Conservation (phyloP, 1,139 yeast genomes). For the Zygosaccharomyces sapae region DNA sequence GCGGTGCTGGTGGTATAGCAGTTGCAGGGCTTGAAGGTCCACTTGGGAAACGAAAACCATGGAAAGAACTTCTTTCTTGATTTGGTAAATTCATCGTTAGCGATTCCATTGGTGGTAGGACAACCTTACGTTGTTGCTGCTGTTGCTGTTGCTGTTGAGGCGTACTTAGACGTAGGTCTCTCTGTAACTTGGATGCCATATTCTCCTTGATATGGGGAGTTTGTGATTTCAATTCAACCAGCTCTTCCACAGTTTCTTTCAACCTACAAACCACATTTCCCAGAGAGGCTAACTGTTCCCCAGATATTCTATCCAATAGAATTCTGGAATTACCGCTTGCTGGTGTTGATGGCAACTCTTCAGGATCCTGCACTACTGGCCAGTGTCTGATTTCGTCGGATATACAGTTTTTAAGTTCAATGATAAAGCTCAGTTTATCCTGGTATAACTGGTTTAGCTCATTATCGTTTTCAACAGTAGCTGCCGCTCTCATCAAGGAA, state of each 20-base stretch:
- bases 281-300: slow-evolving; percentile 12
- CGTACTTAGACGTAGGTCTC: slow-evolving; percentile 2
- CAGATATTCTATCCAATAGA: slow-evolving; percentile 10
- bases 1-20: slow-evolving; percentile 5
- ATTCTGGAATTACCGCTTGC: neutral
- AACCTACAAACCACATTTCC: slow-evolving; percentile 8
- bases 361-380: slow-evolving; percentile 11
- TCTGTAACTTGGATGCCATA: slow-evolving; percentile 9
- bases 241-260: slow-evolving; percentile 9
- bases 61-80: slow-evolving; percentile 6
- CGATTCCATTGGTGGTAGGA: slow-evolving; percentile 14
- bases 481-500: slow-evolving; percentile 21
- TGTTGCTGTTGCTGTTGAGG: neutral
- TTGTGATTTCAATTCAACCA: slow-evolving; percentile 12
- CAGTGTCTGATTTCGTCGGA: slow-evolving; percentile 15
- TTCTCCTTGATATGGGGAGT: slow-evolving; percentile 11
- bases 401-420: slow-evolving; percentile 16
- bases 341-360: neutral
- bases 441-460: slow-evolving; percentile 14
- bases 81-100: slow-evolving; percentile 12
- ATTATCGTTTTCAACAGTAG: slow-evolving; percentile 13
- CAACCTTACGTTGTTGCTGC: slow-evolving; percentile 5
- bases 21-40: neutral
- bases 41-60: slow-evolving; percentile 10
- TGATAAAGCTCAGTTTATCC: slow-evolving; percentile 14